Evolutionary conservation across 1,284 basidiomycete species (phyloP).

Genomic region (Athelia sp.): DNA sequence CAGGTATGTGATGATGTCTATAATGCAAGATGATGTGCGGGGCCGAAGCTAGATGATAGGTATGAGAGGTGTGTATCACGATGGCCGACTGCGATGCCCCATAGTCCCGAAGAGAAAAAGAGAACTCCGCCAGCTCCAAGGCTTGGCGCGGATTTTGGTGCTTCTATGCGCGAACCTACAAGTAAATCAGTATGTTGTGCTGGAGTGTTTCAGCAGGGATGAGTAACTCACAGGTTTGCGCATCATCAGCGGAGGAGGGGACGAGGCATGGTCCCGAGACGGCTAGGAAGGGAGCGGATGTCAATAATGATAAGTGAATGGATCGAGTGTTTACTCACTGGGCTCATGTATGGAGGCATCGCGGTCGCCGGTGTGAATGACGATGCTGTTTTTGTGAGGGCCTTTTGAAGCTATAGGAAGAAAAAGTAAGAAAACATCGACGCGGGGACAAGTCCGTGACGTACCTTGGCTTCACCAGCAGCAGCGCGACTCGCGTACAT

Average conservation of each 20-base stretch:
- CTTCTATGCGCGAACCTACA: too few relatives aligned
- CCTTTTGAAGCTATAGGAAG: slow-evolving; percentile 39
- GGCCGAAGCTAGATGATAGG: background rate
- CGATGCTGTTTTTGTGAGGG: slow-evolving; percentile 41
- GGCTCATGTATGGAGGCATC: slow-evolving; percentile 27
- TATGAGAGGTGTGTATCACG: slow-evolving; percentile 6
- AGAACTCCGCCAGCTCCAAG: too few relatives aligned
- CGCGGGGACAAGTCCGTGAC: slow-evolving; percentile 9
- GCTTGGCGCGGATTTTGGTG: too few relatives aligned
- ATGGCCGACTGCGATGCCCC: background rate
- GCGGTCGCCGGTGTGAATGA: slow-evolving; percentile 27
- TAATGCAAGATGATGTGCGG: too few relatives aligned
- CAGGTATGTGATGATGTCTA: too few relatives aligned
- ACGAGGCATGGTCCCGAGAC: slow-evolving; percentile 26
- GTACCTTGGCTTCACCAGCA: slow-evolving; percentile 71
- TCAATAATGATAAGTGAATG: slow-evolving; percentile 4
- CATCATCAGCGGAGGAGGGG: slow-evolving; percentile 50
- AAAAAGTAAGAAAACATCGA: slow-evolving; percentile 6
- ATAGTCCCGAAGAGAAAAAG: too few relatives aligned
- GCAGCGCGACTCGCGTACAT: slow-evolving; percentile 63
- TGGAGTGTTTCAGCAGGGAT: too few relatives aligned
- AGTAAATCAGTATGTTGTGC: too few relatives aligned
- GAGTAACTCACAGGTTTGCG: slow-evolving; percentile 38
- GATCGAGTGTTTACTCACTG: slow-evolving; percentile 24
- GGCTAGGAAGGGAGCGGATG: slow-evolving; percentile 22